Conservation (phyloP, 2,329 filamentous ascomycete genomes). For the Xylaria sp. region DNA sequence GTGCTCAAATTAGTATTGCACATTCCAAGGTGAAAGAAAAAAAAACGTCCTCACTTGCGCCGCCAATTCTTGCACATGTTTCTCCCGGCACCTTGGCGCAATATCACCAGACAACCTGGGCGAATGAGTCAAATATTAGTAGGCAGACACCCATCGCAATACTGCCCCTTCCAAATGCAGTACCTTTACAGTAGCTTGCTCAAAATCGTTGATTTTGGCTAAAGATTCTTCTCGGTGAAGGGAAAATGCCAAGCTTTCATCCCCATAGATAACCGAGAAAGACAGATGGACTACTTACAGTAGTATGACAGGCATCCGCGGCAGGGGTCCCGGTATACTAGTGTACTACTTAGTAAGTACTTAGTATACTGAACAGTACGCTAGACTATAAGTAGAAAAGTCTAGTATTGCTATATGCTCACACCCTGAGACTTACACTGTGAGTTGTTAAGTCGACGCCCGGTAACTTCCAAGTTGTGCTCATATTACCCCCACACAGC, state of each 20-base stretch:
- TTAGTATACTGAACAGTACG: conserved; percentile 6
- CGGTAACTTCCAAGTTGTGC: not conserved
- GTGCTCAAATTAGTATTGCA: conserved; percentile 24
- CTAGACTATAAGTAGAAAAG: not conserved
- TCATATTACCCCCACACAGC: not conserved
- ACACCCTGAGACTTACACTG: not conserved
- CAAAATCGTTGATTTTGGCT: conserved; percentile 2
- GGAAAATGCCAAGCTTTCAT: conserved; percentile 33
- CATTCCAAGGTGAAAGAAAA: conserved; percentile 28
- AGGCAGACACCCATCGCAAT: conserved; percentile 7
- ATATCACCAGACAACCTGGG: conserved; percentile 12
- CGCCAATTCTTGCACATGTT: not conserved
- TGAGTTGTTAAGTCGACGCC: conserved; percentile 25
- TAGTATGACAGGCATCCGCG: conserved; percentile 28
- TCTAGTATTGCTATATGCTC: not conserved
- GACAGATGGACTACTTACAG: conserved; percentile 20
- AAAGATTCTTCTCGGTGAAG: conserved; percentile 22
- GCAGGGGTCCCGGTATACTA: not conserved
- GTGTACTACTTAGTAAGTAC: too few species aligned
- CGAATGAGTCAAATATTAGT: conserved; percentile 15
- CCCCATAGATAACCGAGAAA: conserved; percentile 38
- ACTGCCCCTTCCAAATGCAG: not conserved
- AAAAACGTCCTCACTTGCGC: conserved; percentile 10
- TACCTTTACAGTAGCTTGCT: conserved; percentile 7
- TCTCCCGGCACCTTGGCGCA: conserved; percentile 11